Evolutionary conservation across 2,329 filamentous ascomycete genomes (phyloP), one percentile per base, ranked within the genome.

Genomic region (Cladosporium colombiae): DNA sequence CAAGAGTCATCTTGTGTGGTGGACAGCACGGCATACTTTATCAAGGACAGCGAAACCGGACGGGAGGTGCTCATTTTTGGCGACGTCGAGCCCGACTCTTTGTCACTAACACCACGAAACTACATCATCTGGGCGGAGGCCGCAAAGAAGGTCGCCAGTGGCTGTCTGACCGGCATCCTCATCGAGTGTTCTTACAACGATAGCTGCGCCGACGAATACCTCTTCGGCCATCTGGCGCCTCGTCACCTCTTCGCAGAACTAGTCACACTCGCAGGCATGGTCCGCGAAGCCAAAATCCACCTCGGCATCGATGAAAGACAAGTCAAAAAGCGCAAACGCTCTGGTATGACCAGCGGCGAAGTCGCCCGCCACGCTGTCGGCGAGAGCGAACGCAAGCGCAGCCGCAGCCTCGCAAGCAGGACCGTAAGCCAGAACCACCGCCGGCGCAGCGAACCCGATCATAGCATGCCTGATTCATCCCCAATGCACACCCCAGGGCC

Each of bases 171-270:
- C 0, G 94, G 90, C 13, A 90, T 99, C 14, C 94, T 98, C 74
- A 96, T 99, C 71, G 95, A 99, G 81, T 98, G 94, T 78, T 96
- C 92, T 68, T 99, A 94, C 77, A 91, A 92, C 68, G 90, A 97
- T 76, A 86, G 86, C 8, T 90, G 93, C 72, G 84, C 87, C 25
- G 89, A 95, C 67, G 88, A 90, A 59, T 86, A 89, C 0, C 83
- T 99, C 0, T 99, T 93, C 70, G 95, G 95, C 0, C 95, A 99
- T 72, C 82, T 99, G 16, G 91, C 92, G 44, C 95, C 95, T 0
- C 84, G 88, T 0, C 95, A 92, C 75, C 79, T 99, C 14, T 87
- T 94, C 27, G 86, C 90, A 55, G 95, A 99, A 78, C 82, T 99
- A 66, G 82, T 83, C 37, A 84, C 81, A 0, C 83, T 99, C 2